Percentiles rank a stretch among this genome's conserved stretches.
Evolutionary conservation across 73 alveolate species (phyloP).

Genomic region (Symbiodinium pilosum): DNA sequence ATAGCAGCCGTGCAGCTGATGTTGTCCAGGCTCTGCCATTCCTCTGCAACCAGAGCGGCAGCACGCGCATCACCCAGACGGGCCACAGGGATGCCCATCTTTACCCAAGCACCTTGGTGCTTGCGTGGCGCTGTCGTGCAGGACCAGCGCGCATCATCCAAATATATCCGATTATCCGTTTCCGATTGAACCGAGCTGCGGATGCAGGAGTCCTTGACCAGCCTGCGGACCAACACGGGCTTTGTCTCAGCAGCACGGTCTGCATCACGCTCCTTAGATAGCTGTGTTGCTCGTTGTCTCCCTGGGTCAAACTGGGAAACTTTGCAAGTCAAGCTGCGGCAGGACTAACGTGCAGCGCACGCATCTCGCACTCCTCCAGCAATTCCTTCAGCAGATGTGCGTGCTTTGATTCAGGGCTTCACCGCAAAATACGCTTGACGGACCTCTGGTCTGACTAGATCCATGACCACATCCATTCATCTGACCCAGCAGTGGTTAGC

Average conservation of each 20-base stretch:
- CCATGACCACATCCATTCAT: no score
- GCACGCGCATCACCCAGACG: constrained; percentile 83
- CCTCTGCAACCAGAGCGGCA: constrained; percentile 76
- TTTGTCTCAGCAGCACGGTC: background rate
- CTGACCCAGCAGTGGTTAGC: no score
- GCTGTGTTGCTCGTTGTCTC: background rate
- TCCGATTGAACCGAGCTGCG: constrained; percentile 48
- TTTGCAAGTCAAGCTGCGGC: background rate
- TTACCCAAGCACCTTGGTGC: background rate
- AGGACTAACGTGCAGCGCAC: constrained; percentile 29
- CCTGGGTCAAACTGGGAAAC: background rate
- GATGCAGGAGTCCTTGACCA: constrained; percentile 79
- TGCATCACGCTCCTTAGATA: background rate
- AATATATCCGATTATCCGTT: no score
- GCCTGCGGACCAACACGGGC: constrained; percentile 34
- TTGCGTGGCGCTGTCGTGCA: background rate
- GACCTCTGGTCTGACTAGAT: no score
- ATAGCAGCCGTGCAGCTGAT: constrained; percentile 34
- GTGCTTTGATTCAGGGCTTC: no score
- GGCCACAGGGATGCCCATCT: constrained; percentile 77
- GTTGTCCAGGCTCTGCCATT: constrained; percentile 62
- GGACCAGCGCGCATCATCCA: no score
- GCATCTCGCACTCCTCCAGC: constrained; percentile 90
- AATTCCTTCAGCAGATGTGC: background rate
- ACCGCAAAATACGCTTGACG: no score